Evolutionary conservation across 2,329 filamentous ascomycete genomes (phyloP).

Genomic region (Scolecobasidium constrictum): DNA sequence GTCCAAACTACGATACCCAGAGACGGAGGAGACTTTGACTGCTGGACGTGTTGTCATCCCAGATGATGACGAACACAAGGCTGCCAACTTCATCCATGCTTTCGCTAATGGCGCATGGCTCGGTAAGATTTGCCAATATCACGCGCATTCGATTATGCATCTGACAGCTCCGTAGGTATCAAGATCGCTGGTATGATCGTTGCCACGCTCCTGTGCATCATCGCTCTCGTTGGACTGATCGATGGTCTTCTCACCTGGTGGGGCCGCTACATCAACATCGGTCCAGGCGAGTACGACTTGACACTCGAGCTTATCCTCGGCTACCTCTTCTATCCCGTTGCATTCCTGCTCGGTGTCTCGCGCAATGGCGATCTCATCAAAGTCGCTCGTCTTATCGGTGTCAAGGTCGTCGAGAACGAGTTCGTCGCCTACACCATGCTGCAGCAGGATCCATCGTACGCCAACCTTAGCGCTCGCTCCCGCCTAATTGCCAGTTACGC

Average conservation of each 20-base stretch:
- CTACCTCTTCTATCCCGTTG: constrained; percentile 66
- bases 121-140: neutral
- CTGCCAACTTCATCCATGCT: constrained; percentile 74
- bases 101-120: constrained; percentile 57
- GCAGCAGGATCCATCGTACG: constrained; percentile 39
- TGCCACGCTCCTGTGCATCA: constrained; percentile 70
- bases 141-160: neutral
- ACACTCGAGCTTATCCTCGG: constrained; percentile 66
- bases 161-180: constrained; percentile 29
- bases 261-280: constrained; percentile 67
- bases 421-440: constrained; percentile 61
- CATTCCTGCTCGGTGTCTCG: constrained; percentile 72
- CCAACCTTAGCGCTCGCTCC: constrained; percentile 54
- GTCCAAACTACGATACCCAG: constrained; percentile 81
- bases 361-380: constrained; percentile 52
- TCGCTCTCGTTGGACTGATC: constrained; percentile 62
- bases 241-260: constrained; percentile 77
- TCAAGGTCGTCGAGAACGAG: constrained; percentile 82
- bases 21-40: constrained; percentile 77
- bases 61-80: constrained; percentile 58
- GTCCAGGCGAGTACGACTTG: constrained; percentile 47
- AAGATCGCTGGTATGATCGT: constrained; percentile 80
- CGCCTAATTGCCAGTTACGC: constrained; percentile 77
- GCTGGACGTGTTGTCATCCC: constrained; percentile 72
- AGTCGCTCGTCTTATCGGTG: constrained; percentile 68